Evolutionary conservation across 495 filamentous ascomycete species (phyloP).

Genomic region (Talaromyces thailandensis): DNA sequence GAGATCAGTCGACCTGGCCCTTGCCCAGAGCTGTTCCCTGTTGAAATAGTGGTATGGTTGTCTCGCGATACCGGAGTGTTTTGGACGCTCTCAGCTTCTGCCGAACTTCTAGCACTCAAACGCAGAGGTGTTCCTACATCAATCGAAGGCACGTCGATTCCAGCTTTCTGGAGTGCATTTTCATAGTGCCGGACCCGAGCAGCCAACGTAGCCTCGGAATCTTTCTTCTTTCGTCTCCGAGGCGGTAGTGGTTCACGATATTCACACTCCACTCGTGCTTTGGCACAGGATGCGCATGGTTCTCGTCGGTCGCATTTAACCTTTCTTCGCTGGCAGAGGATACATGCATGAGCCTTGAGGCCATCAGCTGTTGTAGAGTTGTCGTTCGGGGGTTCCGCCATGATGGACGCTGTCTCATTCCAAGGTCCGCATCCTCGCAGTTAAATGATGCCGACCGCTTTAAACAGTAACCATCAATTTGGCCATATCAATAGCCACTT

Average conservation of each 20-base stretch:
- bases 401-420: background rate
- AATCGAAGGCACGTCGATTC: constrained; percentile 26
- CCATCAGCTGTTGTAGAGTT: background rate
- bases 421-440: background rate
- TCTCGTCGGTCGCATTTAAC: constrained; percentile 53
- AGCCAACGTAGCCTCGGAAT: constrained; percentile 43
- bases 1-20: constrained; percentile 24
- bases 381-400: background rate
- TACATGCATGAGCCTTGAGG: constrained; percentile 38
- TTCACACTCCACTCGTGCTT: constrained; percentile 45
- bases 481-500: background rate
- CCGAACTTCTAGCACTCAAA: background rate
- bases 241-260: constrained; percentile 46
- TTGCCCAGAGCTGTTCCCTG: constrained; percentile 3
- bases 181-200: constrained; percentile 48
- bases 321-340: constrained; percentile 53
- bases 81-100: background rate
- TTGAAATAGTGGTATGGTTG: background rate
- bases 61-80: background rate
- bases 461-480: background rate
- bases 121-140: constrained; percentile 11
- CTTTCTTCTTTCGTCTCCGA: constrained; percentile 44
- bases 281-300: constrained; percentile 53
- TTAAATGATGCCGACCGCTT: background rate
- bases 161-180: constrained; percentile 39